Percentiles rank a stretch among this genome's conserved stretches.
Conservation (phyloP, 495 filamentous ascomycete genomes). For the Aspergillus funiculosus region DNA sequence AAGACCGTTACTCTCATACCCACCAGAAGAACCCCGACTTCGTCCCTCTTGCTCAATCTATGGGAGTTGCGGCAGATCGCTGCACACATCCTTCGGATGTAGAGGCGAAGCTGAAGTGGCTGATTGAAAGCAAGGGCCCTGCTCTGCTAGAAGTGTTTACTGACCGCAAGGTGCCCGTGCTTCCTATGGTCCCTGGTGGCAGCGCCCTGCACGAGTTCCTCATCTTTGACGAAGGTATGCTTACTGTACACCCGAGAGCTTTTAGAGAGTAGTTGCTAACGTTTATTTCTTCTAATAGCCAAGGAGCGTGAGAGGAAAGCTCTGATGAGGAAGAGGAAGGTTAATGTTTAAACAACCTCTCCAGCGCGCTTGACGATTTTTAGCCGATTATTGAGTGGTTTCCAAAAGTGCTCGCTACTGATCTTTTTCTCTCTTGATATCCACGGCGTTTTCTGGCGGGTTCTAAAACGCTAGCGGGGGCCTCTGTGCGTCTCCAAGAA, state of each 20-base stretch:
- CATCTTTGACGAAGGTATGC: slow-evolving; percentile 75
- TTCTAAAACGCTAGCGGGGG: slow-evolving; percentile 36
- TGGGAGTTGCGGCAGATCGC: slow-evolving; percentile 67
- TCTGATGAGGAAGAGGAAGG: slow-evolving; percentile 59
- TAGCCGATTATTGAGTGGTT: slow-evolving; percentile 15
- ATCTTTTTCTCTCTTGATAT: slow-evolving; percentile 39
- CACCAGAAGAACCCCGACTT: slow-evolving; percentile 88
- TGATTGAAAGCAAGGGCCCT: slow-evolving; percentile 76
- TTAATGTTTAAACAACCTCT: slow-evolving; percentile 20
- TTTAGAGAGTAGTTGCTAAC: background rate
- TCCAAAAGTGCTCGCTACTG: slow-evolving; percentile 22
- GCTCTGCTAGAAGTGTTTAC: slow-evolving; percentile 59
- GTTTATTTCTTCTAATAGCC: slow-evolving; percentile 38
- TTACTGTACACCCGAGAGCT: background rate
- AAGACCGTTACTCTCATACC: slow-evolving; percentile 85
- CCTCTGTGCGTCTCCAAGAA: slow-evolving; percentile 8
- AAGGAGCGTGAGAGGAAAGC: slow-evolving; percentile 70
- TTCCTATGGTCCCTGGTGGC: slow-evolving; percentile 93
- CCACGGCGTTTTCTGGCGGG: slow-evolving; percentile 45
- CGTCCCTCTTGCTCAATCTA: slow-evolving; percentile 75
- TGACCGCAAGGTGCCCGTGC: slow-evolving; percentile 91
- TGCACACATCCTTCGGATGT: slow-evolving; percentile 65
- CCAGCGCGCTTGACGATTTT: slow-evolving; percentile 17
- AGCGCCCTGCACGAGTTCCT: slow-evolving; percentile 88
- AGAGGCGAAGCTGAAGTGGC: slow-evolving; percentile 73